A percentile compares a stretch with the other conserved stretches of the same genome.
These are phyloP conservation scores for Achaetomium macrosporum DNA, from an alignment of 2,329 filamentous ascomycete species.

Conservation along the genomic window DNA sequence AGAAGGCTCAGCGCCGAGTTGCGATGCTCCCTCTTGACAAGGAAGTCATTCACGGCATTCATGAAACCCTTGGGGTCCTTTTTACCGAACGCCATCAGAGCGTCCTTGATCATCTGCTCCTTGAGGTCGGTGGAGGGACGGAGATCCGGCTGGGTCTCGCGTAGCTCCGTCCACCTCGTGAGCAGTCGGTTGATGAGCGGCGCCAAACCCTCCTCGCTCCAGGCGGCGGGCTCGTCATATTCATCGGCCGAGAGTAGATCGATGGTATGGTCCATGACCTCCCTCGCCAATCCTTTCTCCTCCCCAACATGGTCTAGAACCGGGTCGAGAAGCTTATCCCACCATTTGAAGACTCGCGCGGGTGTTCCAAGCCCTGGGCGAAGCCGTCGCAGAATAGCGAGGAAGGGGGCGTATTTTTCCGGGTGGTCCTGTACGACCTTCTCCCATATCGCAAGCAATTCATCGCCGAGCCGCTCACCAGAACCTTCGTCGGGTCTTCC, in stretches of 20 bases:
- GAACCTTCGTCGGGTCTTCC: conserved; percentile 60
- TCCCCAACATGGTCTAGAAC: conserved; percentile 49
- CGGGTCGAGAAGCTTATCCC: conserved; percentile 56
- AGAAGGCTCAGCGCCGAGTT: conserved; percentile 61
- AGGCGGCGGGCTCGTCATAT: conserved; percentile 46
- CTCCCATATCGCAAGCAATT: conserved; percentile 61
- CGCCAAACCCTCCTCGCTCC: conserved; percentile 33
- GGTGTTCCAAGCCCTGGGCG: conserved; percentile 59
- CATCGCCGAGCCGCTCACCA: conserved; percentile 67
- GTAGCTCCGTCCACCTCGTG: conserved; percentile 50
- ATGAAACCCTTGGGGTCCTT: conserved; percentile 66
- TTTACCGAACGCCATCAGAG: conserved; percentile 58
- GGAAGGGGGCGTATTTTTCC: conserved; percentile 59
- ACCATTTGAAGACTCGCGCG: conserved; percentile 64
- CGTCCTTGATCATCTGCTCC: conserved; percentile 45
- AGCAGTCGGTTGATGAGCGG: conserved; percentile 54
- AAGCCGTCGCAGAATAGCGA: conserved; percentile 59
- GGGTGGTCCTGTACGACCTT: conserved; percentile 54
- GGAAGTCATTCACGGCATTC: conserved; percentile 56
- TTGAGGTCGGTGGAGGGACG: conserved; percentile 38
- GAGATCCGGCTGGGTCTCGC: conserved; percentile 33
- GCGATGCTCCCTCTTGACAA: conserved; percentile 59
- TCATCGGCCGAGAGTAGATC: conserved; percentile 59
- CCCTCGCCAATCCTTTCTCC: conserved; percentile 58
- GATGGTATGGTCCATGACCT: conserved; percentile 59